These are phyloP conservation scores for Chytriomyces hyalinus DNA, from an alignment of 192 early-diverging fungal genomes.

Conservation along the genomic window DNA sequence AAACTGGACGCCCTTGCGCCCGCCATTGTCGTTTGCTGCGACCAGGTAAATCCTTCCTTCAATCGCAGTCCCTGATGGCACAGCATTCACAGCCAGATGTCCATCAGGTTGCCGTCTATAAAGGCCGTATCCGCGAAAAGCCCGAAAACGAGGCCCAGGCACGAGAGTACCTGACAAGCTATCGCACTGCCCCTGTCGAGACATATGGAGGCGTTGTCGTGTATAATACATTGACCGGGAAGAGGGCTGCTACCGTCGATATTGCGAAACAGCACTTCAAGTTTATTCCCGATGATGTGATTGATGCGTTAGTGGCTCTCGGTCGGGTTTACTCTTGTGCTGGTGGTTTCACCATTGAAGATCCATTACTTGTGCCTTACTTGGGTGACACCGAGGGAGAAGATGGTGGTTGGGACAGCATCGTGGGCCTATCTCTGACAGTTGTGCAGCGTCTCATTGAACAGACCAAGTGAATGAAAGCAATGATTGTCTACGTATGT, in stretches of 20 bases:
- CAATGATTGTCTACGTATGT: background rate
- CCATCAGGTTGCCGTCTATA: slow-evolving; percentile 41
- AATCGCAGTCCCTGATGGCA: background rate
- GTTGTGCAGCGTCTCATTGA: slow-evolving; percentile 43
- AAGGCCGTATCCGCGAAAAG: slow-evolving; percentile 55
- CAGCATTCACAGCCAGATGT: background rate
- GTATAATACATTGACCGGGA: slow-evolving; percentile 44
- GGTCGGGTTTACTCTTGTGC: slow-evolving; percentile 53
- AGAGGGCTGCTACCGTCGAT: slow-evolving; percentile 43
- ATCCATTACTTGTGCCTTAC: slow-evolving; percentile 50
- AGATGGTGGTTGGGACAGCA: slow-evolving; percentile 48
- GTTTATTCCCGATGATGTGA: slow-evolving; percentile 44
- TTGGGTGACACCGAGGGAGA: slow-evolving; percentile 50
- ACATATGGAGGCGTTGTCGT: slow-evolving; percentile 55
- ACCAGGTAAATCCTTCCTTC: slow-evolving; percentile 40
- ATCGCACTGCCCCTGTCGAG: slow-evolving; percentile 42
- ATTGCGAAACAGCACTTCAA: slow-evolving; percentile 50
- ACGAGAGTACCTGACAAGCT: slow-evolving; percentile 44
- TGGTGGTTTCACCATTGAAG: slow-evolving; percentile 62
- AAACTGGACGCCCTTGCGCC: slow-evolving; percentile 14
- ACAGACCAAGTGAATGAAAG: slow-evolving; percentile 13
- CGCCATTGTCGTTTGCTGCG: slow-evolving; percentile 41
- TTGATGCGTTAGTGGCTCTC: slow-evolving; percentile 50
- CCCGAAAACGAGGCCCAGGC: slow-evolving; percentile 44
- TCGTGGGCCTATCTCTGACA: slow-evolving; percentile 55